Evolutionary conservation across 148 eudicot genomes (phyloP), one percentile per base, ranked within the genome.

Genomic region (Chenopodium quinoa): DNA sequence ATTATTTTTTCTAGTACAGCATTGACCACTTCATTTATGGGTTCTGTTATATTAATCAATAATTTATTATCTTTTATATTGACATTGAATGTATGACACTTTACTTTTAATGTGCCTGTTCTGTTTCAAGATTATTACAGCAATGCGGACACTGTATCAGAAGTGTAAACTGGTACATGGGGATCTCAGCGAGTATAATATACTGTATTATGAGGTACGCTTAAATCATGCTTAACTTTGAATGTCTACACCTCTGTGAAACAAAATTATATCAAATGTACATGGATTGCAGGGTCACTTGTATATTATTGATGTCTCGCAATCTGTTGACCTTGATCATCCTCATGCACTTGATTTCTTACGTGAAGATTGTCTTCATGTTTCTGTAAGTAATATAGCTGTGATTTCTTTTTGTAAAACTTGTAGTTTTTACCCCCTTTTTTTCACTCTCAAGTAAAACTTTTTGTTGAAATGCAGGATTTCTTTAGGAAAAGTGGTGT

Each of bases 131-230:
- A 90, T 96, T 76, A 90, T 96, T 79, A 85, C 90, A 37, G 87
- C 88, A 29, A 96, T 96, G 99, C 87, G 99, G 69, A 92, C 94
- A 10, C 58, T 96, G 80, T 93, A 93, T 85, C 99, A 96, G 82
- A 96, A 96, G 81, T 96, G 99, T 90, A 96, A 96, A 84, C 91
- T 96, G 68, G 99, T 96, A 76, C 99, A 96, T 86, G 99, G 98
- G 76, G 99, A 96, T 84, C 89, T 96, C 32, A 96, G 99, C 54
- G 99, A 96, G 83, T 96, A 96, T 82, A 96, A 96, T 86, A 89
- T 96, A 80, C 90, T 96, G 20, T 89, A 92, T 86, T 92, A 78
- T 78, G 98, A 96, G 97, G 99, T 94, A 78, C 72, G 80, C 76
- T 60, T 46, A 37, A 16, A 27, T 52, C 10, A 63, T 19, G 11